Base-by-base conservation (phyloP, 108 stramenopile genomes). In the Fragilariopsis cylindrus region DNA sequence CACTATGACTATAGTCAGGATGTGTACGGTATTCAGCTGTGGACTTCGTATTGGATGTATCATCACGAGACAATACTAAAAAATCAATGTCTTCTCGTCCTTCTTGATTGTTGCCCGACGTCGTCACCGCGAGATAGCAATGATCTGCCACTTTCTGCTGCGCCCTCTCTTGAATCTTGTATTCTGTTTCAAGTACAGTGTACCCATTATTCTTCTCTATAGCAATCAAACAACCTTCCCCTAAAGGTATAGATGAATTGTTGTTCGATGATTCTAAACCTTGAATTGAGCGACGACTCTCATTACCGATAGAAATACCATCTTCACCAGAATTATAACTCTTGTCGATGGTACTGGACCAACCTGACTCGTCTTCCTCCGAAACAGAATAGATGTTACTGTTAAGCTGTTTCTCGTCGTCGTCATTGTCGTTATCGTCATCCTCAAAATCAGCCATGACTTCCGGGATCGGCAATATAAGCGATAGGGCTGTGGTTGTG, bases 351-450 rank as follows among this genome's bases (percentile, higher is more conserved):
- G 18, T 16, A 64, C 72, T 73, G 5, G 72, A 63, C 72, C 72
- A 73, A 9, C 72, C 72, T 4, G 72, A 63, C 16, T 73, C 72
- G 46, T 73, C 72, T 58, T 72, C 71, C 3, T 73, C 72, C 9
- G 13, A 15, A 42, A 50, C 56, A 7, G 56, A 71, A 46, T 0
- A 30, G 30, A 30, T 30, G 30, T 30, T 30, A 30, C 30, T 30
- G 30, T 30, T 30, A 30, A 30, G 30, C 30, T 30, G 30, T 30
- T 30, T 30, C 30, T 30, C 30, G 30, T 30, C 0, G 30, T 39
- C 40, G 54, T 57, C 13, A 71, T 71, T 48, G 48, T 56, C 57
- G 4, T 45, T 45, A 44, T 43, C 57, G 43, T 60, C 56, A 7
- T 13, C 30, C 43, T 64, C 53, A 43, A 54, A 55, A 49, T 48